phyloP scores from a whole-genome alignment of 163 green algal species.

The Chlamydomonas reinhardtii region DNA sequence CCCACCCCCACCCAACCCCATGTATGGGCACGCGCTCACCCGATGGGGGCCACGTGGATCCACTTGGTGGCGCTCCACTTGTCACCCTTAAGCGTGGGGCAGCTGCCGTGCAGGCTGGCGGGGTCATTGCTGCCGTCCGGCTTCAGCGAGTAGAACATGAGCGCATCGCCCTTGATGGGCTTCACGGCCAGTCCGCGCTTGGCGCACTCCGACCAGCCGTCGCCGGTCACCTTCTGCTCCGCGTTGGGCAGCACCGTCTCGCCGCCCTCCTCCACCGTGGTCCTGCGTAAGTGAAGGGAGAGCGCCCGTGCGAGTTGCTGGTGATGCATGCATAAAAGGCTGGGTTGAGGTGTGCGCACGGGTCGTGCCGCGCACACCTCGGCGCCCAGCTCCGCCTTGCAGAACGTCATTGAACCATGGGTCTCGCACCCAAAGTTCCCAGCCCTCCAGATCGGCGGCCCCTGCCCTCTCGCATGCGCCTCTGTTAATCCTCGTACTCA shows the following conservation, averaged over 20 bases:
- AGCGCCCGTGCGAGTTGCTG: no score
- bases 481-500: no score
- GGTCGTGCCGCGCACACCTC: no score
- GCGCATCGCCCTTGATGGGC: constrained; percentile 75
- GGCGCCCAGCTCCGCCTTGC: no score
- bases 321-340: neutral
- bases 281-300: constrained; percentile 21
- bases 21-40: neutral
- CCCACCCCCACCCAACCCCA: no score
- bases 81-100: constrained; percentile 79
- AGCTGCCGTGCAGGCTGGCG: constrained; percentile 79
- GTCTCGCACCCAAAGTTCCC: no score
- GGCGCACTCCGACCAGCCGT: constrained; percentile 79
- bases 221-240: constrained; percentile 50
- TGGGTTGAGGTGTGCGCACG: no score
- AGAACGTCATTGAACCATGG: no score
- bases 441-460: no score
- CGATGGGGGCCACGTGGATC: constrained; percentile 73
- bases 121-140: constrained; percentile 80
- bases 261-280: constrained; percentile 68
- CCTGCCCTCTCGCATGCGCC: no score
- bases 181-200: constrained; percentile 81
- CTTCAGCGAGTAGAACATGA: constrained; percentile 89
- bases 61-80: constrained; percentile 92
- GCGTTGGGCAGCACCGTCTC: constrained; percentile 78